Evolutionary conservation across 768 basidiomycete genomes (phyloP), one percentile per base, ranked within the genome.

Genomic region (Mycena sanguinolenta): DNA sequence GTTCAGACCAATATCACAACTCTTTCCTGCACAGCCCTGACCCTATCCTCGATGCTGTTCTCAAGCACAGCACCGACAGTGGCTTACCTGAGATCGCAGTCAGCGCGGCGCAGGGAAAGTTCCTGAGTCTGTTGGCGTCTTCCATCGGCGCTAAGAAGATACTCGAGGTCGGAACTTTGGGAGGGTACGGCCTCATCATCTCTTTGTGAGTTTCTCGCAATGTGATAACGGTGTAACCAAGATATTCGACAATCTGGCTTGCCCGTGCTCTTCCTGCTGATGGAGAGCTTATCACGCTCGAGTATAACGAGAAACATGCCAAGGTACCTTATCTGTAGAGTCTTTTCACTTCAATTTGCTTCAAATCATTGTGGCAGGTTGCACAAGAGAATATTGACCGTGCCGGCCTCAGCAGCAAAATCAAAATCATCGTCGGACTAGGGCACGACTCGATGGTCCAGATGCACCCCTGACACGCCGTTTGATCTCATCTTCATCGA

Each of bases 401-500:
- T 57, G 89, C 90, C 0, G 89, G 89, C 2, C 76, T 92, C 9
- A 76, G 83, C 7, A 68, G 77, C 53, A 88, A 88, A 75, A 82
- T 88, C 49, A 77, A 84, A 30, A 77, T 91, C 39, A 80, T 89
- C 52, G 77, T 87, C 36, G 90, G 89, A 0, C 82, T 85, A 38
- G 91, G 89, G 1, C 78, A 80, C 4, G 86, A 89, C 5, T 84
- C 86, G 0, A 81, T 93, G 50, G 79, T 78, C 27, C 82, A 79
- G 50, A 78, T 92, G 36, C 79, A 84, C 9, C 77, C 89, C 9
- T n/a, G 83, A 84, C 13, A 77, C 79, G 5, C 85, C 84, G 1
- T 92, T 91, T 76, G 92, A 93, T 77, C 78, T 94, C 23, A 84
- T 84, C 3, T 94, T 93, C 82, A 91, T 92, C 70, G 92, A 93